These are phyloP conservation scores for Lipomyces anomalus DNA, from an alignment of 805 yeast species.

Conservation along the genomic window DNA sequence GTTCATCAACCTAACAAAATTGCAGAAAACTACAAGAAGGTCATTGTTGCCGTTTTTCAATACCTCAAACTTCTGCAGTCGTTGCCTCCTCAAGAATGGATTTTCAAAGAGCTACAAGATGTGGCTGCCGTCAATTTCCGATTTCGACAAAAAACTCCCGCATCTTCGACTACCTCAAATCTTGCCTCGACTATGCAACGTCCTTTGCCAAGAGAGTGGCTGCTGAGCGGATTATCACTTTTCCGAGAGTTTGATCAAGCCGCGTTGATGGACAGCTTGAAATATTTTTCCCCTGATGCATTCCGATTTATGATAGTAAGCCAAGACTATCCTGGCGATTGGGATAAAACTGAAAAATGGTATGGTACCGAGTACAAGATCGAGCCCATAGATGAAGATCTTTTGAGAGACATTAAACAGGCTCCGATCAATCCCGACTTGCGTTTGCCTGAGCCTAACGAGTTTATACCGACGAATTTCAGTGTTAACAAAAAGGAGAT, in stretches of 20 bases:
- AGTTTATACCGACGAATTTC: constrained; percentile 76
- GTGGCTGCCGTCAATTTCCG: constrained; percentile 66
- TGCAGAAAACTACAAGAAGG: constrained; percentile 51
- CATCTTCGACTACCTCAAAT: constrained; percentile 66
- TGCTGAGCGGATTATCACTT: constrained; percentile 51
- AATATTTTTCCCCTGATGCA: constrained; percentile 51
- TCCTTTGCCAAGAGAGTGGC: constrained; percentile 55
- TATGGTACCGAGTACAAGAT: constrained; percentile 77
- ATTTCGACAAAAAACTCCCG: constrained; percentile 70
- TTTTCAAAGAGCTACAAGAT: constrained; percentile 68
- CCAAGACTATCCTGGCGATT: constrained; percentile 44
- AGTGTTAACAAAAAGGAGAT: constrained; percentile 44
- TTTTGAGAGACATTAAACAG: constrained; percentile 35
- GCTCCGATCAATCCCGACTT: constrained; percentile 35
- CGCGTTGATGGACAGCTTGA: constrained; percentile 42
- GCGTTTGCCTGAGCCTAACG: constrained; percentile 66
- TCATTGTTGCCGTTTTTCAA: constrained; percentile 58
- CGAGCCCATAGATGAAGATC: constrained; percentile 39
- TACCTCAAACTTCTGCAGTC: constrained; percentile 58
- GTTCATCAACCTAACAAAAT: too few relatives aligned
- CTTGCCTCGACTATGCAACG: constrained; percentile 60
- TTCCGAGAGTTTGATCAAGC: constrained; percentile 54
- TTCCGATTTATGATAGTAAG: constrained; percentile 53
- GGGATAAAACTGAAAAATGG: constrained; percentile 65
- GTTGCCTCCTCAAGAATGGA: constrained; percentile 68